Evolutionary conservation across 31 red algal genomes (phyloP).

Genomic region (Pterothamnion heteromorphum): DNA sequence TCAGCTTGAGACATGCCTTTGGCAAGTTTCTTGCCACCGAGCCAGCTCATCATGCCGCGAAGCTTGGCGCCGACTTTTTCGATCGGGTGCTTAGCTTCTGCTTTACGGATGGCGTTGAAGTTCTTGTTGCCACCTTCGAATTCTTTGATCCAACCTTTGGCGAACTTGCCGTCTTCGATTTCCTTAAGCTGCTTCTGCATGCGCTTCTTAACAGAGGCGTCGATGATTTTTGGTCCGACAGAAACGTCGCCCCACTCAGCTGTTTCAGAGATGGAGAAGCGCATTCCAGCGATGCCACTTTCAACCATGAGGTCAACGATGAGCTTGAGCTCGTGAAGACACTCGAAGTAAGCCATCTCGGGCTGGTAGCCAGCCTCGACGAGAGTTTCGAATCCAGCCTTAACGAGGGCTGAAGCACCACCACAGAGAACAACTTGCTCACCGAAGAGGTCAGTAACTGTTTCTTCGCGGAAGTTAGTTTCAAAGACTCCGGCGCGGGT

Average conservation of each 20-base stretch:
- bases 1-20: too few species aligned
- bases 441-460: not conserved
- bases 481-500: not conserved
- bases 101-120: not conserved
- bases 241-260: not conserved
- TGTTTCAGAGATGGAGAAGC: not conserved
- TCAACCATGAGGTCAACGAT: not conserved
- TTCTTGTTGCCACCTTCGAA: not conserved
- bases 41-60: not conserved
- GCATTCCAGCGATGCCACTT: not conserved
- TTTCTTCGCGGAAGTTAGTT: not conserved
- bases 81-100: not conserved
- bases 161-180: not conserved
- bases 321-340: not conserved
- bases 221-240: not conserved
- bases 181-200: not conserved
- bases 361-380: not conserved
- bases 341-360: not conserved
- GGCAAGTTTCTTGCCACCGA: too few species aligned
- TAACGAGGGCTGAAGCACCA: not conserved
- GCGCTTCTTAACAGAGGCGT: not conserved
- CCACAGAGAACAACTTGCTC: not conserved
- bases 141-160: not conserved
- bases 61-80: not conserved
- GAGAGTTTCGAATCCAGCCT: not conserved